phyloP scores from a whole-genome alignment of 225 moss, liverwort and hornwort genomes.

The Sphagnum contortum region DNA sequence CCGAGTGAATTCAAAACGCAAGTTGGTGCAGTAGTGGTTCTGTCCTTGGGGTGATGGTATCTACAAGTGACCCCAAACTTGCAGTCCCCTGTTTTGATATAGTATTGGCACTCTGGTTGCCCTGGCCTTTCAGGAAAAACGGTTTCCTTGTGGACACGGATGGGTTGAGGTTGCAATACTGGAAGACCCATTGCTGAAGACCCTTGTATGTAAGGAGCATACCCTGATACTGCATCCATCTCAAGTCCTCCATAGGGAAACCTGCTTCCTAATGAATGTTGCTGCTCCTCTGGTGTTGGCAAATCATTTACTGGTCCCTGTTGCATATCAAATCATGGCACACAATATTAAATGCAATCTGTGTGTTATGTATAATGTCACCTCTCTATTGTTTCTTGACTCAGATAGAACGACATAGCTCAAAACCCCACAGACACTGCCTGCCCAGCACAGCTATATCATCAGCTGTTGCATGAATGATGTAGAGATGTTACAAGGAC shows the following conservation, averaged over 20 bases:
- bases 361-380: no score
- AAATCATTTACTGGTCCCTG: conserved; percentile 60
- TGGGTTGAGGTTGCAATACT: conserved; percentile 52
- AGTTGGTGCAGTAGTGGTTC: conserved; percentile 62
- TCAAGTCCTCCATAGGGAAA: conserved; percentile 75
- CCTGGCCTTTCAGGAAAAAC: conserved; percentile 90
- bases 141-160: conserved; percentile 62
- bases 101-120: conserved; percentile 94
- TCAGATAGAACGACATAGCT: no score
- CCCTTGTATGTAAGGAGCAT: conserved; percentile 62
- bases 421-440: no score
- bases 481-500: no score
- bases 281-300: conserved; percentile 83
- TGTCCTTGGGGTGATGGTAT: conserved; percentile 95
- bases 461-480: no score
- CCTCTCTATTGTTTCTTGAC: no score
- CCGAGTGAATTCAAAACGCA: conserved; percentile 67
- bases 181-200: conserved; percentile 82
- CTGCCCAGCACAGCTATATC: no score
- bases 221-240: conserved; percentile 72
- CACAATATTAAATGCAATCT: neutral
- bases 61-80: conserved; percentile 98
- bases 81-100: conserved; percentile 99
- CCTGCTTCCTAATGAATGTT: conserved; percentile 34
- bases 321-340: conserved; percentile 7